Evolutionary conservation across 352 stramenopile species (phyloP).

Genomic region (Aphanomyces astaci): DNA sequence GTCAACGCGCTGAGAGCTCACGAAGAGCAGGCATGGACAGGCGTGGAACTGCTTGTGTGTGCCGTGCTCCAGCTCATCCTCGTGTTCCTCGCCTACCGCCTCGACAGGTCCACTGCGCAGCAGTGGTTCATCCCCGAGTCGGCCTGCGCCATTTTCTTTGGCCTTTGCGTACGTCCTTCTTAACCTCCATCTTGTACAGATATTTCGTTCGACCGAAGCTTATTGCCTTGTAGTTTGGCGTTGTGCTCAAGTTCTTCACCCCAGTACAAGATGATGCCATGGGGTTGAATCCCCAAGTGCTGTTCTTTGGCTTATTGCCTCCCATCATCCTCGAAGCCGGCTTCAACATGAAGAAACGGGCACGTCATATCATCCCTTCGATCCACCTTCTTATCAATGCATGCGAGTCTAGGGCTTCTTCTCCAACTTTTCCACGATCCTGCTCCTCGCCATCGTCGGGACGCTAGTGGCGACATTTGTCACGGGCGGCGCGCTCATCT

Average conservation of each 20-base stretch:
- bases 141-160: conserved; percentile 74
- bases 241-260: conserved; percentile 65
- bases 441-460: conserved; percentile 69
- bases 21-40: conserved; percentile 37
- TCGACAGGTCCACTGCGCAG: conserved; percentile 46
- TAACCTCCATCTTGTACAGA: too few relatives aligned
- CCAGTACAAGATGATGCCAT: conserved; percentile 50
- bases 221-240: conserved; percentile 76
- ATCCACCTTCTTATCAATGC: conserved; percentile 27
- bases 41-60: conserved; percentile 69
- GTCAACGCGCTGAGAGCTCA: not conserved
- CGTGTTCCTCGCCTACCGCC: conserved; percentile 70
- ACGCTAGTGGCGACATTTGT: conserved; percentile 76
- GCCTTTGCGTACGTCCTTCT: conserved; percentile 61
- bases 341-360: conserved; percentile 84
- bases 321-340: conserved; percentile 81
- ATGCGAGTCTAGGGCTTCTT: conserved; percentile 59
- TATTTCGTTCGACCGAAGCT: too few relatives aligned
- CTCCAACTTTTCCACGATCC: conserved; percentile 81
- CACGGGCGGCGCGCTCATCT: conserved; percentile 63
- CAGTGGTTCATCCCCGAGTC: conserved; percentile 73
- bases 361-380: conserved; percentile 38
- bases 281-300: conserved; percentile 69
- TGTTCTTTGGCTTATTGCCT: conserved; percentile 76
- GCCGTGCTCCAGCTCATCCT: conserved; percentile 73